Percentiles rank a stretch among this genome's conserved stretches.
phyloP scores from a whole-genome alignment of 306 rosid genomes.

The Vachellia pachyceras region DNA sequence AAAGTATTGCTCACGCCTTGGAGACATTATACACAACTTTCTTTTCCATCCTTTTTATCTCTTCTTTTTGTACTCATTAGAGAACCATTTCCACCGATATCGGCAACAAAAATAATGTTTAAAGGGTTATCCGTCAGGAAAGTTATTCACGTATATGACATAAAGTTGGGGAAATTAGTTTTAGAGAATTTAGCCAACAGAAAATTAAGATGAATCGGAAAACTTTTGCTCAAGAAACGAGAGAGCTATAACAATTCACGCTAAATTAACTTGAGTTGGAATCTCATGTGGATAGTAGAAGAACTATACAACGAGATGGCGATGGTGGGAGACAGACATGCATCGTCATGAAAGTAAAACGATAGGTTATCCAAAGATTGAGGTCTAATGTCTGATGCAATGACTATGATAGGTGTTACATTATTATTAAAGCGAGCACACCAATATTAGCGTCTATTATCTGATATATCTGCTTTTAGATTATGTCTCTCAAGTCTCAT shows the following conservation, averaged over 20 bases:
- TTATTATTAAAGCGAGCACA: neutral
- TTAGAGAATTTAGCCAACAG: too few relatives aligned
- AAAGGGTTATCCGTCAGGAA: too few relatives aligned
- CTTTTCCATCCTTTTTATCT: too few relatives aligned
- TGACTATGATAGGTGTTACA: neutral
- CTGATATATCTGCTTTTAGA: neutral
- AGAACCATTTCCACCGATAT: too few relatives aligned
- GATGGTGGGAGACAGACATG: neutral
- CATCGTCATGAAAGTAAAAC: neutral
- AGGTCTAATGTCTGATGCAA: neutral
- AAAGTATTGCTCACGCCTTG: too few relatives aligned
- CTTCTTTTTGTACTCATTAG: too few relatives aligned
- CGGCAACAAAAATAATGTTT: too few relatives aligned
- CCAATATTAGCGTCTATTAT: neutral
- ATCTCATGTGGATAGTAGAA: neutral
- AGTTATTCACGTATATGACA: too few relatives aligned
- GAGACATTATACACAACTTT: too few relatives aligned
- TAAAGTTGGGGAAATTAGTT: too few relatives aligned
- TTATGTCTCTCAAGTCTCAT: neutral
- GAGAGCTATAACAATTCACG: neutral
- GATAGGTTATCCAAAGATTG: neutral
- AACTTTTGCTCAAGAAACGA: neutral
- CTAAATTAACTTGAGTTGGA: neutral
- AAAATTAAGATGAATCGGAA: too few relatives aligned
- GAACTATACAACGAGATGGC: too few relatives aligned